Evolutionary conservation across 179 eudicot genomes (phyloP).

Genomic region (Spergularia azorica): DNA sequence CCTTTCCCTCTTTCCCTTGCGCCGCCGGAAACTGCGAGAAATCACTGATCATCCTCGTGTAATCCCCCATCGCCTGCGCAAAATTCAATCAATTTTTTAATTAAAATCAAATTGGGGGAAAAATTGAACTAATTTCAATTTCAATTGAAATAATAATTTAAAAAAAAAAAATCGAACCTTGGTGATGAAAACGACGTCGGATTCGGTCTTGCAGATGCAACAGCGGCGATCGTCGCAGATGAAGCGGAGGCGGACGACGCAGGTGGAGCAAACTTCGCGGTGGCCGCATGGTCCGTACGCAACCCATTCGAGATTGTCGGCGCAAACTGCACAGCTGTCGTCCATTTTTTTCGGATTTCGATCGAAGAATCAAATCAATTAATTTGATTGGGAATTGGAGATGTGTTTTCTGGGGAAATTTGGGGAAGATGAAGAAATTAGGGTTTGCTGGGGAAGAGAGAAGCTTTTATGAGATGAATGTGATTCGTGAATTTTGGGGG

Average conservation of each 20-base stretch:
- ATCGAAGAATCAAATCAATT: no score
- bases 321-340: conserved; percentile 96
- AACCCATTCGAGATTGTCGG: conserved; percentile 93
- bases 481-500: no score
- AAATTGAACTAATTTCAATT: no score
- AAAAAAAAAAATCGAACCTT: conserved; percentile 48
- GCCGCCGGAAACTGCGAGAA: conserved; percentile 50
- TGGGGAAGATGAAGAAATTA: no score
- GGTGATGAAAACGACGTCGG: conserved; percentile 69
- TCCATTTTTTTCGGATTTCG: conserved; percentile 46
- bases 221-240: conserved; percentile 84
- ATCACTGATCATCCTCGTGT: conserved; percentile 63
- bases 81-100: background rate
- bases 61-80: conserved; percentile 83
- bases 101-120: background rate
- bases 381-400: no score
- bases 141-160: background rate
- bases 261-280: conserved; percentile 90
- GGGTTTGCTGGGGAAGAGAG: no score
- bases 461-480: no score
- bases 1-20: conserved; percentile 65
- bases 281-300: conserved; percentile 89
- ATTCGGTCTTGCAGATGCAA: conserved; percentile 82
- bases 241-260: conserved; percentile 93
- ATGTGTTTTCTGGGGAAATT: no score